A percentile compares a stretch with the other conserved stretches of the same genome.
Evolutionary conservation across 768 basidiomycete species (phyloP).

Genomic region (Xerocomellus amylosporus): DNA sequence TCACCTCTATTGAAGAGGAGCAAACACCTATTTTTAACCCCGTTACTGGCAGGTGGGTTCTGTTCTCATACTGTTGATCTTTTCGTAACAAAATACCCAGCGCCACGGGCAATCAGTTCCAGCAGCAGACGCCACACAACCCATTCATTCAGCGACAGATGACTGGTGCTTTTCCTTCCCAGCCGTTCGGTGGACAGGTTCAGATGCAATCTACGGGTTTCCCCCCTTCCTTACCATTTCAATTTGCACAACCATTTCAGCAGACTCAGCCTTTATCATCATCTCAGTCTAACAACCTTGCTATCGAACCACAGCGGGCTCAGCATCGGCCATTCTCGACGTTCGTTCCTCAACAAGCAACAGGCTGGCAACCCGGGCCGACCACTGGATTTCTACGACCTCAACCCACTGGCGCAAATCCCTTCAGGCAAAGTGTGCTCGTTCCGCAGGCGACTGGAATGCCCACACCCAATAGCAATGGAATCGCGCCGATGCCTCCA

Average conservation of each 20-base stretch:
- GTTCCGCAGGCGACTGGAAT: slow-evolving; percentile 61
- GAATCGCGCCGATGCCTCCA: slow-evolving; percentile 14
- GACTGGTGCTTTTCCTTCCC: slow-evolving; percentile 42
- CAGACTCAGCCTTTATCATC: slow-evolving; percentile 7
- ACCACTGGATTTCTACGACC: slow-evolving; percentile 49
- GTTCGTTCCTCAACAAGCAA: slow-evolving; percentile 55
- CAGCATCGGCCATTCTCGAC: slow-evolving; percentile 55
- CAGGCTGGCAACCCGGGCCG: slow-evolving; percentile 43
- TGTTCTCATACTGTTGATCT: neutral
- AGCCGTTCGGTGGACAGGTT: slow-evolving; percentile 44
- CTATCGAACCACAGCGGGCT: slow-evolving; percentile 37
- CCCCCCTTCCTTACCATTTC: slow-evolving; percentile 41
- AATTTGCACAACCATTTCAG: slow-evolving; percentile 30
- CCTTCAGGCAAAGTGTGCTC: slow-evolving; percentile 80
- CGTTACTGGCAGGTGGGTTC: slow-evolving; percentile 47
- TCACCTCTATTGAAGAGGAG: slow-evolving; percentile 80
- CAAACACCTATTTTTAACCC: slow-evolving; percentile 72
- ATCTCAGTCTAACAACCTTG: slow-evolving; percentile 19
- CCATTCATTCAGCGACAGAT: slow-evolving; percentile 71
- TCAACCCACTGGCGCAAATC: slow-evolving; percentile 64
- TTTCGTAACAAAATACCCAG: slow-evolving; percentile 33
- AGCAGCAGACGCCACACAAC: slow-evolving; percentile 62
- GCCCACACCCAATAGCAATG: slow-evolving; percentile 41
- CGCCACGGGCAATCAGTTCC: slow-evolving; percentile 48
- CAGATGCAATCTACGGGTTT: slow-evolving; percentile 60